Conservation (phyloP, 2,329 filamentous ascomycete species). For the Colletotrichum shisoi region DNA sequence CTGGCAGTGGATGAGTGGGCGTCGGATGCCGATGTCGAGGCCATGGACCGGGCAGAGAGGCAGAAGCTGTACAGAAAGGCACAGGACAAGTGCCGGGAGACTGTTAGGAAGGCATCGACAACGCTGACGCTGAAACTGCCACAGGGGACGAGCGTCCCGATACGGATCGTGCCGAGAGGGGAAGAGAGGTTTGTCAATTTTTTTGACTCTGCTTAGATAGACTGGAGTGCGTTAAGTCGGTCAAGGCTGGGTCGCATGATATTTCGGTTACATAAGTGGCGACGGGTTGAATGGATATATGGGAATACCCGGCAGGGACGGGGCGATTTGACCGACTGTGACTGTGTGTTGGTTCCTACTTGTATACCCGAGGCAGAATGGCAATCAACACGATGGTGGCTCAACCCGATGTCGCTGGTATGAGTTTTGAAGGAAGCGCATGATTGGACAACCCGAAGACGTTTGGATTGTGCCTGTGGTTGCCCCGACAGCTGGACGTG, state of each 20-base stretch:
- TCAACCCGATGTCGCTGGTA: not conserved
- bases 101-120: constrained; percentile 64
- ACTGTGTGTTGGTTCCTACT: not conserved
- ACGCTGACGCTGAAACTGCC: constrained; percentile 77
- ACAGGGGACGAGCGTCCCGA: constrained; percentile 65
- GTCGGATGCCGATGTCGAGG: constrained; percentile 60
- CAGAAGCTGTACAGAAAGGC: constrained; percentile 68
- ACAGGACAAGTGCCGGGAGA: constrained; percentile 60
- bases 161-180: constrained; percentile 74
- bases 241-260: not conserved
- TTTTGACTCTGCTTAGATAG: constrained; percentile 42
- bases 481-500: constrained; percentile 24
- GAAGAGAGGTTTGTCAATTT: constrained; percentile 70
- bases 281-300: not conserved
- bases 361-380: not conserved
- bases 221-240: not conserved
- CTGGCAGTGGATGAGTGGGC: constrained; percentile 71
- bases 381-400: not conserved
- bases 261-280: not conserved
- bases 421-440: too few species aligned
- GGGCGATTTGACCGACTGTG: not conserved
- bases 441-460: not conserved
- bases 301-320: constrained; percentile 4
- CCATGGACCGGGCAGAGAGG: constrained; percentile 58
- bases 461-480: not conserved